A percentile compares a stretch with the other conserved stretches of the same genome.
Conservation (phyloP, 1,284 basidiomycete species). For the Sanghuangporus sanghuang region DNA sequence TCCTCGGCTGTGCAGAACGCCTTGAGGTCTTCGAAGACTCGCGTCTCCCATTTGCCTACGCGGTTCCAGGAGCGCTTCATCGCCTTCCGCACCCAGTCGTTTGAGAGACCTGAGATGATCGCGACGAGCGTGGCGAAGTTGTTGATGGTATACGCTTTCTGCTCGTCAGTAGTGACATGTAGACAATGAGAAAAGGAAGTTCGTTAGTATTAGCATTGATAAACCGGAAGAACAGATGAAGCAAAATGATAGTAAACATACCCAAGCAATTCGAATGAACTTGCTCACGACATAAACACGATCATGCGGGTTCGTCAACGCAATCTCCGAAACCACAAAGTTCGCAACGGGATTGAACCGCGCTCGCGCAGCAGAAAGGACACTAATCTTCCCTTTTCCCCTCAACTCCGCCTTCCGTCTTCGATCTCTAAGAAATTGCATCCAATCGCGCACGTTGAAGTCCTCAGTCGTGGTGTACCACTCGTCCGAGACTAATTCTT, state of each 20-base stretch:
- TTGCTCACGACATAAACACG: slow-evolving; percentile 68
- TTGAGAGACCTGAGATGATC: slow-evolving; percentile 75
- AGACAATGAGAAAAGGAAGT: neutral
- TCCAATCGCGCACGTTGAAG: slow-evolving; percentile 78
- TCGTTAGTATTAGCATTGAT: too few relatives aligned
- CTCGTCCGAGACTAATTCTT: slow-evolving; percentile 71
- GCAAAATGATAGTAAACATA: slow-evolving; percentile 26
- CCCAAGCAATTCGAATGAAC: slow-evolving; percentile 85
- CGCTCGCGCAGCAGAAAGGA: slow-evolving; percentile 72
- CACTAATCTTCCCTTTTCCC: slow-evolving; percentile 56
- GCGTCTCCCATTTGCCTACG: slow-evolving; percentile 68
- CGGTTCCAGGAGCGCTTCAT: slow-evolving; percentile 67
- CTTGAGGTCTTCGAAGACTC: slow-evolving; percentile 74
- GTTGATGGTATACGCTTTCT: slow-evolving; percentile 81
- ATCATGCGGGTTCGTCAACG: slow-evolving; percentile 62
- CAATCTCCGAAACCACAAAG: slow-evolving; percentile 78
- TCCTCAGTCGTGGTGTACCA: slow-evolving; percentile 56
- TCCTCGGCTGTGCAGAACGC: slow-evolving; percentile 61
- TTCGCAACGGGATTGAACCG: slow-evolving; percentile 85
- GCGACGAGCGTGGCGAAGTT: slow-evolving; percentile 82
- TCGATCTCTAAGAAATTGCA: slow-evolving; percentile 71
- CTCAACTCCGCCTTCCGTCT: slow-evolving; percentile 62
- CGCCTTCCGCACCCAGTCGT: slow-evolving; percentile 63
- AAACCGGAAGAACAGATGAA: neutral
- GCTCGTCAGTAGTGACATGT: slow-evolving; percentile 15